Evolutionary conservation across 2,329 filamentous ascomycete species (phyloP).

Genomic region (Pseudogymnoascus sp.): DNA sequence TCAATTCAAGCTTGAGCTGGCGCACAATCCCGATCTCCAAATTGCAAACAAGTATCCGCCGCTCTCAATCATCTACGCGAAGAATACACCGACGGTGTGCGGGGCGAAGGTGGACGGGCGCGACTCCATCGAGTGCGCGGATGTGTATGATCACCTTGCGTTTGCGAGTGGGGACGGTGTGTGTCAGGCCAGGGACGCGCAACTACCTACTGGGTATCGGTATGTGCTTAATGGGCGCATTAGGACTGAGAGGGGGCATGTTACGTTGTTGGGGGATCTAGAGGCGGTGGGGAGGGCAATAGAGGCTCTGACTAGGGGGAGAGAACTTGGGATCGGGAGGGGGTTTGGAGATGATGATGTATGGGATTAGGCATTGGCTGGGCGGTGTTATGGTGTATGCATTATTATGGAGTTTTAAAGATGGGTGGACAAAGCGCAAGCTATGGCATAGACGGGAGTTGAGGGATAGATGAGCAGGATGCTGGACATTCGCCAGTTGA

Average conservation of each 20-base stretch:
- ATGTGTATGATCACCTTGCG: conserved; percentile 77
- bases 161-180: conserved; percentile 88
- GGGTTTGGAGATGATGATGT: conserved; percentile 29
- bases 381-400: not conserved
- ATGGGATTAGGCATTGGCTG: not conserved
- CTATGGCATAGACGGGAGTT: not conserved
- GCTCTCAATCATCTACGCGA: conserved; percentile 75
- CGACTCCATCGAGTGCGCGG: conserved; percentile 65
- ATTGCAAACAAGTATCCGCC: conserved; percentile 71
- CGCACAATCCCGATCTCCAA: conserved; percentile 51
- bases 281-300: conserved; percentile 71
- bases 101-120: conserved; percentile 65
- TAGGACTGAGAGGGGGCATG: conserved; percentile 75
- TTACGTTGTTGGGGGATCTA: conserved; percentile 78
- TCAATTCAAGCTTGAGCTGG: conserved; percentile 67
- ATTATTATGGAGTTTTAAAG: not conserved
- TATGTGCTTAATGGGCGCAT: conserved; percentile 66
- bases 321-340: conserved; percentile 64
- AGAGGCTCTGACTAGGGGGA: conserved; percentile 56
- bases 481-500: not conserved
- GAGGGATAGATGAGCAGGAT: not conserved
- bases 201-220: conserved; percentile 73
- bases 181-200: conserved; percentile 74
- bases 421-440: not conserved
- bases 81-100: conserved; percentile 76